Evolutionary conservation across 2,329 filamentous ascomycete species (phyloP).

Genomic region (Colletotrichum destructivum): DNA sequence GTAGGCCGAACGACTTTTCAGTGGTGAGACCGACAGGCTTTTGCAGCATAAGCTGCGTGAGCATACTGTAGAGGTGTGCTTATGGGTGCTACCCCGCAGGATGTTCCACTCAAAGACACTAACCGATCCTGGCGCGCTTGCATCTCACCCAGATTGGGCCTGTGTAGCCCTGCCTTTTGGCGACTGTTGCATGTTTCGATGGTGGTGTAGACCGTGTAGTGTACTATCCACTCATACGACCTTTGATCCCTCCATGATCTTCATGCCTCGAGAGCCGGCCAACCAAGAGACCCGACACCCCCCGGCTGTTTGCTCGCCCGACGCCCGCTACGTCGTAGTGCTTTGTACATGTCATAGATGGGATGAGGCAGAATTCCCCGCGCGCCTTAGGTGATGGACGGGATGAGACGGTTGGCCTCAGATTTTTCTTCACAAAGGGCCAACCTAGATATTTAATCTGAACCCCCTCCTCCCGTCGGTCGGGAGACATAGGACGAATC

Average conservation of each 20-base stretch:
- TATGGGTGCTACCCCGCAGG: constrained; percentile 24
- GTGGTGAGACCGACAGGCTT: constrained; percentile 15
- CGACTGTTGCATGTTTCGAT: neutral
- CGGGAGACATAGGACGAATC: neutral
- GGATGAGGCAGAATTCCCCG: neutral
- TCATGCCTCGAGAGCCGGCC: neutral
- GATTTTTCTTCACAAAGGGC: neutral
- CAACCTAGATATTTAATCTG: constrained; percentile 16
- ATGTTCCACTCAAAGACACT: neutral
- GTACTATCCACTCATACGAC: constrained; percentile 10
- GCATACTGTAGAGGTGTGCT: neutral
- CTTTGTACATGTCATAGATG: neutral
- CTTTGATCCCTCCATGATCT: neutral
- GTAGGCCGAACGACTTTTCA: constrained; percentile 6
- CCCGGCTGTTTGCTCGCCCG: constrained; percentile 3
- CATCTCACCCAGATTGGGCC: constrained; percentile 15
- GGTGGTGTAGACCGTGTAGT: neutral
- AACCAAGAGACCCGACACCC: neutral
- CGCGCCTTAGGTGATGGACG: neutral
- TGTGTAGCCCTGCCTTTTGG: neutral
- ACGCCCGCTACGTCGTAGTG: constrained; percentile 13
- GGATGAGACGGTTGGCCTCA: neutral
- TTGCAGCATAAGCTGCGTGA: constrained; percentile 27
- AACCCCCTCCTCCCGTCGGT: constrained; percentile 4
- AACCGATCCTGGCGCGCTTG: constrained; percentile 4